phyloP scores from a whole-genome alignment of 306 rosid genomes.

The Neltuma alba region DNA sequence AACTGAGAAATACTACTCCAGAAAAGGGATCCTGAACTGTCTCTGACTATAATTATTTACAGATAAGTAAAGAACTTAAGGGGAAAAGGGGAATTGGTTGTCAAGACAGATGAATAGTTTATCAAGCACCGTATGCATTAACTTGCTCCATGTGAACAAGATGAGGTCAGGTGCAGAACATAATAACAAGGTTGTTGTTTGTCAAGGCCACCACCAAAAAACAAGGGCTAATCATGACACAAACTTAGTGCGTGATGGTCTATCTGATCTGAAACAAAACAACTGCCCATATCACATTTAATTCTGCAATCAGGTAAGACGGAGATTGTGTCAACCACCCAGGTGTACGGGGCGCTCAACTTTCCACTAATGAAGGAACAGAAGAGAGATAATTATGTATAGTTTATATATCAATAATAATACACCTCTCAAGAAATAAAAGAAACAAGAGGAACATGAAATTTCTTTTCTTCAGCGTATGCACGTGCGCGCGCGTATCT shows the following conservation, averaged over 20 bases:
- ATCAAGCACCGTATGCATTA: slow-evolving; percentile 15
- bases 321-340: slow-evolving; percentile 2
- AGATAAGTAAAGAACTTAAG: background rate
- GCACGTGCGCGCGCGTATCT: background rate
- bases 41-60: background rate
- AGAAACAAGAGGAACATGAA: background rate
- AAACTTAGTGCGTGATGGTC: background rate
- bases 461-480: background rate
- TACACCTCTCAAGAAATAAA: background rate
- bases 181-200: background rate
- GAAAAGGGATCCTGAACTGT: background rate
- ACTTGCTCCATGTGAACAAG: background rate
- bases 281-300: slow-evolving; percentile 5
- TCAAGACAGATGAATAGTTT: slow-evolving; percentile 16
- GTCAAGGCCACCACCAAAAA: background rate
- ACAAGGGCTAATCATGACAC: background rate
- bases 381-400: slow-evolving; percentile 6
- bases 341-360: slow-evolving; percentile 16
- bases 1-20: slow-evolving; percentile 4
- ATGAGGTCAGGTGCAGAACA: background rate
- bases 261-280: slow-evolving; percentile 26
- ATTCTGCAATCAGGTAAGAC: slow-evolving; percentile 1
- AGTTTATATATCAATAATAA: slow-evolving; percentile 8
- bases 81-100: background rate
- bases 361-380: slow-evolving; percentile 18